Evolutionary conservation across 139 green algal species (phyloP).

Genomic region (Chlamydomonas incerta): DNA sequence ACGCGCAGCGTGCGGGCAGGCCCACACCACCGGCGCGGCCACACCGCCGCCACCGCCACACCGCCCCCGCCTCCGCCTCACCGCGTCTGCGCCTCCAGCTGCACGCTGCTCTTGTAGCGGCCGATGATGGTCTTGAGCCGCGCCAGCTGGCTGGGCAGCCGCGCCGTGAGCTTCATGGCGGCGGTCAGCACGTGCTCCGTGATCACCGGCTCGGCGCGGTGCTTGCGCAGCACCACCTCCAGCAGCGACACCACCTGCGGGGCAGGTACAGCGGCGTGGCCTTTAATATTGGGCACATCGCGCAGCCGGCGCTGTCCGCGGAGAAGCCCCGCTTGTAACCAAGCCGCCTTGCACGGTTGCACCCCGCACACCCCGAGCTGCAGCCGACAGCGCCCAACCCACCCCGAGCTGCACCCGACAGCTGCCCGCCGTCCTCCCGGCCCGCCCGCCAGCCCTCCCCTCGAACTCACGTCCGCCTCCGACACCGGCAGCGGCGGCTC

Average conservation of each 20-base stretch:
- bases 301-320: too few relatives aligned
- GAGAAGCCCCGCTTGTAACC: too few relatives aligned
- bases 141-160: conserved; percentile 57
- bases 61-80: conserved; percentile 12
- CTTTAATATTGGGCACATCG: too few relatives aligned
- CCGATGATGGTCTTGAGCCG: conserved; percentile 69
- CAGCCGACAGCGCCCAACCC: too few relatives aligned
- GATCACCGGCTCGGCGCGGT: conserved; percentile 4
- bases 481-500: conserved; percentile 66
- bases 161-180: conserved; percentile 87
- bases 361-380: too few relatives aligned
- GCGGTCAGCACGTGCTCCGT: conserved; percentile 84
- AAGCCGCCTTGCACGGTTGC: too few relatives aligned
- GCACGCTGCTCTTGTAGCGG: conserved; percentile 53
- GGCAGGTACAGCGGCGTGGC: too few relatives aligned
- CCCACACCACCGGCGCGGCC: too few relatives aligned
- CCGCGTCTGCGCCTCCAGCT: conserved; percentile 89
- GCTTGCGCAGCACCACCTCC: conserved; percentile 59
- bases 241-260: conserved; percentile 48
- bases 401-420: too few relatives aligned
- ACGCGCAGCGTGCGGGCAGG: too few relatives aligned
- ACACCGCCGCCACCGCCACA: too few relatives aligned
- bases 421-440: not conserved
- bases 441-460: conserved; percentile 66
- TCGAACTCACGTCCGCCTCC: conserved; percentile 70